Base-by-base conservation (phyloP, 2,329 filamentous ascomycete species). In the Orbilia oligospora region DNA sequence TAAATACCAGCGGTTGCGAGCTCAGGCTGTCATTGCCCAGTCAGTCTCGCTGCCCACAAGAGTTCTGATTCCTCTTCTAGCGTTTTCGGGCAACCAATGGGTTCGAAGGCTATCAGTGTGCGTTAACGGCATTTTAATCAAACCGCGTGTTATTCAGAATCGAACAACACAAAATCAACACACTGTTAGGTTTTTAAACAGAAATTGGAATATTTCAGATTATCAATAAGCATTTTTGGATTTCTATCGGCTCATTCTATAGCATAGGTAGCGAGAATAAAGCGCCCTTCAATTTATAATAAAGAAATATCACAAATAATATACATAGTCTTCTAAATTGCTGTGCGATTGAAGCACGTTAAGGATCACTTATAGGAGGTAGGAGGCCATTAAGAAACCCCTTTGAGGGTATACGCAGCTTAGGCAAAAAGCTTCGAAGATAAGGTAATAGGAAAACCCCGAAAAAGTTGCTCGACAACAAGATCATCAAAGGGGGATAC, bases 91-190 rank as follows among this genome's bases (percentile, higher is more conserved):
- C 41, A 16, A 46, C 41, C 41, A 46, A 46, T 46, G 41, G 5
- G 41, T 18, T 46, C 5, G 41, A 6, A 46, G 41, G 5, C 41
- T 16, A 46, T 46, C n/a, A n/a, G n/a, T n/a, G n/a, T n/a, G n/a
- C n/a, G n/a, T n/a, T n/a, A n/a, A n/a, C n/a, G n/a, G n/a, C n/a
- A n/a, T n/a, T 53, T 22, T 22, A 22, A 5, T 53, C 49, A 53
- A n/a, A n/a, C n/a, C n/a, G n/a, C n/a, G 24, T 53, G 49, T 53
- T 53, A 53, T 53, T 53, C 49, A 27, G 49, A n/a, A n/a, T n/a
- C n/a, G n/a, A n/a, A n/a, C n/a, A n/a, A n/a, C n/a, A 22, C 18
- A n/a, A 14, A 20, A 53, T 5, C 49, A 53, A 53, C 49, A 53
- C 49, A 53, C 10, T 36, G 30, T 36, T 36, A 10, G 30, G 30